A percentile compares a stretch with the other conserved stretches of the same genome.
Conservation (phyloP, 2,329 filamentous ascomycete genomes). For the Plectosphaerella sp. region DNA sequence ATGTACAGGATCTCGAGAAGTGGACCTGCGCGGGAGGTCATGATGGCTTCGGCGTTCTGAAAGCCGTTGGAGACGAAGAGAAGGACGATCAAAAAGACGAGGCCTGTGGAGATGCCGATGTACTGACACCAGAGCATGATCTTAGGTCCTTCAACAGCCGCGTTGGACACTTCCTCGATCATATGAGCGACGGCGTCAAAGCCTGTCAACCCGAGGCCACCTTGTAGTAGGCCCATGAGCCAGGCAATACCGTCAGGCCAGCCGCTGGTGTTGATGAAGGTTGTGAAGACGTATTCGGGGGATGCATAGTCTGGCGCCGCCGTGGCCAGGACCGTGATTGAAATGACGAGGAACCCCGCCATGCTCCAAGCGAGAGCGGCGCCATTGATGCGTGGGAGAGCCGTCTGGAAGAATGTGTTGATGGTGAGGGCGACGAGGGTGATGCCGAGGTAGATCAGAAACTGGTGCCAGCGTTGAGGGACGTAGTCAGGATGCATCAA, state of each 20-base stretch:
- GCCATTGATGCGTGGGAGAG: constrained; percentile 17
- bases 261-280: constrained; percentile 37
- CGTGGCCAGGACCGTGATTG: constrained; percentile 33
- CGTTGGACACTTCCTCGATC: constrained; percentile 39
- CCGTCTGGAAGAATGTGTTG: constrained; percentile 54
- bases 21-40: constrained; percentile 50
- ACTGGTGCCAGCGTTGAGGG: constrained; percentile 63
- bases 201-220: constrained; percentile 26
- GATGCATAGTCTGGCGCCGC: constrained; percentile 12
- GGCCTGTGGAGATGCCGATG: constrained; percentile 60
- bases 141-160: constrained; percentile 31
- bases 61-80: constrained; percentile 50
- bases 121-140: constrained; percentile 50
- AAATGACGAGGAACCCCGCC: constrained; percentile 26
- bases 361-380: constrained; percentile 18
- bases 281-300: constrained; percentile 33
- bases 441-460: constrained; percentile 66
- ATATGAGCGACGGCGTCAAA: constrained; percentile 26
- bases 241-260: constrained; percentile 42
- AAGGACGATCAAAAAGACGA: constrained; percentile 57
- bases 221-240: constrained; percentile 40
- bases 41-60: constrained; percentile 51
- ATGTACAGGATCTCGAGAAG: constrained; percentile 59
- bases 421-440: constrained; percentile 56
- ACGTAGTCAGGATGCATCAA: constrained; percentile 55